Base-by-base conservation (phyloP, 1,139 yeast species). In the Lodderomyces margitis region DNA sequence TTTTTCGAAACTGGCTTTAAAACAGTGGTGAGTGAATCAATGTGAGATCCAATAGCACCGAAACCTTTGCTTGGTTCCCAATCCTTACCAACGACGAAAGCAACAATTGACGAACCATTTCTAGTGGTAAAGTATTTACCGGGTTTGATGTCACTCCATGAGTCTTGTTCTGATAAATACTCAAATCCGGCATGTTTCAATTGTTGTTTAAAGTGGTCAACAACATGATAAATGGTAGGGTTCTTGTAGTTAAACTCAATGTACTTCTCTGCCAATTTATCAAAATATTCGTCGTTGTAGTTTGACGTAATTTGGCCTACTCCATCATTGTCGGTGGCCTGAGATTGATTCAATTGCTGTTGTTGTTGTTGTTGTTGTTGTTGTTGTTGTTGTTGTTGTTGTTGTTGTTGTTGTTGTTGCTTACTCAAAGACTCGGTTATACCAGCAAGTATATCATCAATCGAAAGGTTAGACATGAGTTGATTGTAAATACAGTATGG, bases 201-300 rank as follows among this genome's bases (percentile, higher is more conserved):
- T 11, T 59, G 48, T 2, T 52, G 40, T 33, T 56, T 51, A 46
- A 70, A 62, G 46, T 59, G 55, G 11, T 54, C 46, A 9, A 69
- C 59, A 15, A 64, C 71, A 51, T 72, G 78, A 51, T 56, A 68
- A 5, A 74, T 69, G 1, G 77, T 70, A 12, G 76, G 77, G 44
- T 63, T 64, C 10, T 52, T 44, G 46, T 69, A 59, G 43, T 75
- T 70, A 50, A 70, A 70, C 21, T 56, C 54, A 39, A 71, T 58
- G 49, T 68, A 71, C 9, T 59, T 55, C 12, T 60, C 56, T 11
- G 74, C 66, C 42, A 68, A 69, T 27, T 59, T 52, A 33, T 64
- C 59, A 49, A 53, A 71, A 47, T 57, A 66, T n/a, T 50, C 51
- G 15, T 47, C 46, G 31, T 50, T 39, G 44, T 54, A 57, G 16